Conservation (phyloP, 495 filamentous ascomycete genomes). For the Amorphotheca resinae region DNA sequence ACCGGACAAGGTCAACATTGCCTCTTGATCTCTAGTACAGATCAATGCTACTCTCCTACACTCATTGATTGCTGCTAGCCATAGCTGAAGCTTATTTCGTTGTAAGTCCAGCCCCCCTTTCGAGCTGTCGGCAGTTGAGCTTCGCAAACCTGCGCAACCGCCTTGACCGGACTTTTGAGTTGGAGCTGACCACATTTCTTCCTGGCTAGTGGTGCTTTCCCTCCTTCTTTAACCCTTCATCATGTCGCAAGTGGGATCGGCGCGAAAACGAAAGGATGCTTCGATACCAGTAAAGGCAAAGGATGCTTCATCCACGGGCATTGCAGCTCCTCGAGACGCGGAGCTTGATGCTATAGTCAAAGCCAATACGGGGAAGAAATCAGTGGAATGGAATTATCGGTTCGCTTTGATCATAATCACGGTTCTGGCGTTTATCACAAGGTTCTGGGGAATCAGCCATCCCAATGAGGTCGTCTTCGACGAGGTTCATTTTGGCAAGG, state of each 20-base stretch:
- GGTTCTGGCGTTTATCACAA: conserved; percentile 69
- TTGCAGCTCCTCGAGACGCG: conserved; percentile 26
- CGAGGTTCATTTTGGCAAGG: conserved; percentile 99
- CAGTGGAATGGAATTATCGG: conserved; percentile 73
- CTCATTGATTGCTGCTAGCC: conserved; percentile 7
- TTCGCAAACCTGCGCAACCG: neutral
- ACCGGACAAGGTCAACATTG: conserved; percentile 16
- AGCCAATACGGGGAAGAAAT: conserved; percentile 19
- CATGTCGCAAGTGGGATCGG: conserved; percentile 27
- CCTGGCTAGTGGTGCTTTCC: conserved; percentile 1
- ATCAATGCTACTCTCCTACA: conserved; percentile 18
- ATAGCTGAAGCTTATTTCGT: conserved; percentile 1
- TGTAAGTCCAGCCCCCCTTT: neutral
- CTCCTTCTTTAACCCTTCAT: conserved; percentile 2
- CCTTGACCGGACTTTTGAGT: neutral
- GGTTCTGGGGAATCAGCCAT: conserved; percentile 91
- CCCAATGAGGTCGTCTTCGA: conserved; percentile 97
- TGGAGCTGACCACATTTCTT: no score
- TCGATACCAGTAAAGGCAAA: conserved; percentile 33
- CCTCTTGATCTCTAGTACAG: conserved; percentile 14
- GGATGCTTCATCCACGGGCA: conserved; percentile 20
- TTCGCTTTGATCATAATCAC: conserved; percentile 69
- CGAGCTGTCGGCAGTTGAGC: no score
- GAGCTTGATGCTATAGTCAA: conserved; percentile 32
- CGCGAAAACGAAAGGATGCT: conserved; percentile 41